Evolutionary conservation across 257 asterid genomes (phyloP).

Genomic region (Solanum verrucosum): DNA sequence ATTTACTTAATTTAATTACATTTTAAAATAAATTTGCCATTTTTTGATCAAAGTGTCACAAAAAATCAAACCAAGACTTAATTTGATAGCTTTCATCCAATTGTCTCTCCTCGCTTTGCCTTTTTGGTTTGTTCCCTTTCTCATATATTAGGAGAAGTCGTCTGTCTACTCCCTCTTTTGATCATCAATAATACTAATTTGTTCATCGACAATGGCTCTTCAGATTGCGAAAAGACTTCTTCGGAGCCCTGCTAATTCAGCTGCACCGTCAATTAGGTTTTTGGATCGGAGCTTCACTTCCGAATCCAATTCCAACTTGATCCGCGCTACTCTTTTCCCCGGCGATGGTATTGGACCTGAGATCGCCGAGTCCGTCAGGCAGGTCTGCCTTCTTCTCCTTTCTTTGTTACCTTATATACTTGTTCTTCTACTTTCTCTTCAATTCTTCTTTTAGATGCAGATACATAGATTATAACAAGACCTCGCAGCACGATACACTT

Average conservation of each 20-base stretch:
- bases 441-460: not conserved
- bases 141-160: too few relatives aligned
- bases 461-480: too few relatives aligned
- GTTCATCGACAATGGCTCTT: not conserved
- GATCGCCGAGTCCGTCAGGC: conserved; percentile 77
- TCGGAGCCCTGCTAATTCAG: not conserved
- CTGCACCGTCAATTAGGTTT: not conserved
- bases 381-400: conserved; percentile 5
- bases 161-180: too few relatives aligned
- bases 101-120: too few relatives aligned
- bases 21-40: too few relatives aligned
- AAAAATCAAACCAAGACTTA: too few relatives aligned
- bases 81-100: too few relatives aligned
- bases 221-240: not conserved
- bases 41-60: too few relatives aligned
- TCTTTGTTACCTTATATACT: not conserved
- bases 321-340: conserved; percentile 75
- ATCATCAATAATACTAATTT: too few relatives aligned
- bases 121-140: too few relatives aligned
- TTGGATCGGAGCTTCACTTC: not conserved
- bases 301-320: not conserved
- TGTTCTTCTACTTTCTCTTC: not conserved
- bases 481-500: too few relatives aligned
- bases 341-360: conserved; percentile 98
- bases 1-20: too few relatives aligned